These are phyloP conservation scores for Gossypium stocksii DNA, from an alignment of 345 rosid genomes.

Conservation along the genomic window DNA sequence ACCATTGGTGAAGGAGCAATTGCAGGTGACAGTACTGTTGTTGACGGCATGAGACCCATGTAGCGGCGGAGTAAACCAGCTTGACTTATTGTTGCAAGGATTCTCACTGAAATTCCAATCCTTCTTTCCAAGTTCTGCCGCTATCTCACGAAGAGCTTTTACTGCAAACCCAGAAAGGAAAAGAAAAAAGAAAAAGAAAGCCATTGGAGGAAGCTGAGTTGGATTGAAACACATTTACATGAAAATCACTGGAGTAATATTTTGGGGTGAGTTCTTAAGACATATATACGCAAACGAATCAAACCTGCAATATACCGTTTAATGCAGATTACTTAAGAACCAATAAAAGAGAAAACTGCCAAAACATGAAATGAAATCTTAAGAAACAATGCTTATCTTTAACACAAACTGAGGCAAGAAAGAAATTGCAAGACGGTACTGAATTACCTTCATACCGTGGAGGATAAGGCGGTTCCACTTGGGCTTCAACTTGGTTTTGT, in stretches of 20 bases:
- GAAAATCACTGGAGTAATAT: neutral
- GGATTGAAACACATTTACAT: neutral
- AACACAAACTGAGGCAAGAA: neutral
- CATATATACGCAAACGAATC: neutral
- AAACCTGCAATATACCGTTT: neutral
- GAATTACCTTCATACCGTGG: neutral
- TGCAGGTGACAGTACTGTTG: constrained; percentile 25
- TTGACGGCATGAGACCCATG: neutral
- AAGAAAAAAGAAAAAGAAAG: neutral
- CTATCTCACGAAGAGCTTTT: constrained; percentile 16
- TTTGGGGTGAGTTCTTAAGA: neutral
- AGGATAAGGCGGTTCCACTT: neutral
- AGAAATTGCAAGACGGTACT: neutral
- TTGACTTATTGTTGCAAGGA: constrained; percentile 27
- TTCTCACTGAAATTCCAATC: constrained; percentile 21
- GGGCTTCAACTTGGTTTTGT: neutral
- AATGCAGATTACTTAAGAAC: neutral
- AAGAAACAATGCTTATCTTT: neutral
- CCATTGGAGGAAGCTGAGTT: neutral
- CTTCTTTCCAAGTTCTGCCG: constrained; percentile 6
- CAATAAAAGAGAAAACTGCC: neutral
- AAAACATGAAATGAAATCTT: neutral
- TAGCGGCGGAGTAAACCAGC: constrained; percentile 31
- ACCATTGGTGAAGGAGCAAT: constrained; percentile 16
- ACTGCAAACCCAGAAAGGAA: neutral